Base-by-base conservation (phyloP, 2,329 filamentous ascomycete genomes). In the Westerdykella sp. region DNA sequence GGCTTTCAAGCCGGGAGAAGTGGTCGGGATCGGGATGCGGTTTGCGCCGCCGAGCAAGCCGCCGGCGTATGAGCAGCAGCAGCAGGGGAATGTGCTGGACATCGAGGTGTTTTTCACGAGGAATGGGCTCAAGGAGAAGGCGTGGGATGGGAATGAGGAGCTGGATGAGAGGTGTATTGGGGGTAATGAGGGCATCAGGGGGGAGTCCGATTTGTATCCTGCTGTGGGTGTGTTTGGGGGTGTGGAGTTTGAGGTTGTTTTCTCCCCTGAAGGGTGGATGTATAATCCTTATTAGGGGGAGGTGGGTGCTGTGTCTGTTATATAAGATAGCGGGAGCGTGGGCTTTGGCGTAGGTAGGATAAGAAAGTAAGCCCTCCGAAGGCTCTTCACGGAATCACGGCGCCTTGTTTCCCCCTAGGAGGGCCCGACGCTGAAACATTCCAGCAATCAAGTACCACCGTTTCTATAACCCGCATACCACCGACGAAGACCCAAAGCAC, bases 91-190 rank as follows among this genome's bases (percentile, higher is more conserved):
- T 51, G 47, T 50, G 38, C 64, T 79, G 18, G 68, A 71, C 45
- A 75, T 79, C 3, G 73, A 81, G 37, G 72, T 84, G 0, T 89
- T 90, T 66, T 80, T 90, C 47, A 89, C 85, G 11, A 69, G 80
- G 34, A 76, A 87, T 51, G 87, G 86, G 1, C 62, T 57, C 42
- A 69, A 71, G 48, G 73, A 68, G 0, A 81, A 77, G 0, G 69
- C 74, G 0, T 93, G 87, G 86, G 75, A 87, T 61, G 61, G 90
- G 37, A 80, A 87, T 53, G 85, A 90, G 69, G 83, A 87, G 70
- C 74, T 78, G 41, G 86, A 91, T 62, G 69, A 77, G 51, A 67
- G 78, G 55, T 80, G 84, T 55, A 64, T 79, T 44, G 79, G 81
- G 0, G 68, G 70, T 12, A 77, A 85, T 1, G 73, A 68, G 4